These are phyloP conservation scores for Escovopsis weberi DNA, from an alignment of 2,329 filamentous ascomycete genomes.

Conservation along the genomic window DNA sequence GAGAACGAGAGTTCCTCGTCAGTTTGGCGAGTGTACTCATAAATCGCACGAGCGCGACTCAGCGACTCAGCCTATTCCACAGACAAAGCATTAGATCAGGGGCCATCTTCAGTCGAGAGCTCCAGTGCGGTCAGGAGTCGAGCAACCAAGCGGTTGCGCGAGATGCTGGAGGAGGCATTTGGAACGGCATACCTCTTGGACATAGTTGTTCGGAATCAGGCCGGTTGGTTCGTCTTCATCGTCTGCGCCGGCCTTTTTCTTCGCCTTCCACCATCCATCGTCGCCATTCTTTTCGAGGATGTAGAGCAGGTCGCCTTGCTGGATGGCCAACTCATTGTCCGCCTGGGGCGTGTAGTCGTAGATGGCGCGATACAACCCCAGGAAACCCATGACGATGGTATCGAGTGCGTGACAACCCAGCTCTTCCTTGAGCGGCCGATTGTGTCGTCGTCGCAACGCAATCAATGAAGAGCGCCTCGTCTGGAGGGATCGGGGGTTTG, in stretches of 20 bases:
- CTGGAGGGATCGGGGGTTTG: background rate
- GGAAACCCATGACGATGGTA: conserved; percentile 59
- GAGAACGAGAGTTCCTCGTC: conserved; percentile 95
- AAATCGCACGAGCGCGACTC: conserved; percentile 75
- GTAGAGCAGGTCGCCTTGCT: conserved; percentile 79
- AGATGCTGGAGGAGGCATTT: conserved; percentile 16
- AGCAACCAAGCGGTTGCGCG: too few relatives aligned
- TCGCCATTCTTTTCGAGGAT: conserved; percentile 68
- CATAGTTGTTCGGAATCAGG: conserved; percentile 85
- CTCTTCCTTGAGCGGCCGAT: conserved; percentile 6
- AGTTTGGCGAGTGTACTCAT: conserved; percentile 92
- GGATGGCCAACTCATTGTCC: conserved; percentile 71
- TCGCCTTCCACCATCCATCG: conserved; percentile 88
- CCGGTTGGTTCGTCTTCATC: conserved; percentile 87
- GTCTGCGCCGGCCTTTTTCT: conserved; percentile 70
- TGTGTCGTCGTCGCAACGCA: conserved; percentile 5
- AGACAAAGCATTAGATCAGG: background rate
- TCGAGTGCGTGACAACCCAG: conserved; percentile 10
- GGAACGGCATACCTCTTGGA: conserved; percentile 56
- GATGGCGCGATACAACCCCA: conserved; percentile 77
- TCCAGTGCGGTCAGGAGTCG: too few relatives aligned
- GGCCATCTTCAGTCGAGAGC: too few relatives aligned
- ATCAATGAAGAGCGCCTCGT: conserved; percentile 5
- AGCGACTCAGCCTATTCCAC: conserved; percentile 14
- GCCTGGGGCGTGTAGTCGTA: conserved; percentile 88